These are phyloP conservation scores for Calocybe cyanea DNA, from an alignment of 768 basidiomycete species.

Conservation along the genomic window DNA sequence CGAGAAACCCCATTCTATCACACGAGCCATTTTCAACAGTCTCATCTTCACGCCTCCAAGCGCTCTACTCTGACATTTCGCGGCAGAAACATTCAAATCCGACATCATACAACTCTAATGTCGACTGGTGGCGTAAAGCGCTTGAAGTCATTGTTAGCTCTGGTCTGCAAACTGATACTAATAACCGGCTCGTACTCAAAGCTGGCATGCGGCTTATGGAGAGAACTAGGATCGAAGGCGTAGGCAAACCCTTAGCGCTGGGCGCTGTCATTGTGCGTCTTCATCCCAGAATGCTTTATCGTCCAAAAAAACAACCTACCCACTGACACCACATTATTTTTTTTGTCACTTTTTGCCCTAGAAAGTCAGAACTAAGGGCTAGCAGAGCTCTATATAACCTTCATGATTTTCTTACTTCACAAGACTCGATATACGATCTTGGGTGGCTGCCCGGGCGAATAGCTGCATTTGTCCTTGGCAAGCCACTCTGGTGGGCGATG, in stretches of 20 bases:
- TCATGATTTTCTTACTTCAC: slow-evolving; percentile 50
- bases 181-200: slow-evolving; percentile 57
- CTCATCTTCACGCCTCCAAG: slow-evolving; percentile 58
- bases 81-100: slow-evolving; percentile 84
- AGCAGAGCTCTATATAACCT: slow-evolving; percentile 43
- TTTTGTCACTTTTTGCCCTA: too few relatives aligned
- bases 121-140: slow-evolving; percentile 83
- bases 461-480: slow-evolving; percentile 67
- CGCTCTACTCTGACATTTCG: slow-evolving; percentile 86
- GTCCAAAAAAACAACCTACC: neutral
- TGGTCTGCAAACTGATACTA: slow-evolving; percentile 44
- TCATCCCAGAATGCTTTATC: neutral
- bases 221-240: slow-evolving; percentile 57
- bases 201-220: slow-evolving; percentile 56
- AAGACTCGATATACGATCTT: slow-evolving; percentile 62
- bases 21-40: slow-evolving; percentile 45
- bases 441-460: slow-evolving; percentile 69
- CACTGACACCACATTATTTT: slow-evolving; percentile 22
- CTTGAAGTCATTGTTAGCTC: slow-evolving; percentile 57
- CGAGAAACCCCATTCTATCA: slow-evolving; percentile 15
- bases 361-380: slow-evolving; percentile 64
- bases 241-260: slow-evolving; percentile 72
- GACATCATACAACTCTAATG: slow-evolving; percentile 71
- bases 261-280: slow-evolving; percentile 70
- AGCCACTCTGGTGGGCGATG: slow-evolving; percentile 85